A percentile compares a stretch with the other conserved stretches of the same genome.
These are phyloP conservation scores for Eucalyptus cloeziana DNA, from an alignment of 345 rosid genomes.

Conservation along the genomic window DNA sequence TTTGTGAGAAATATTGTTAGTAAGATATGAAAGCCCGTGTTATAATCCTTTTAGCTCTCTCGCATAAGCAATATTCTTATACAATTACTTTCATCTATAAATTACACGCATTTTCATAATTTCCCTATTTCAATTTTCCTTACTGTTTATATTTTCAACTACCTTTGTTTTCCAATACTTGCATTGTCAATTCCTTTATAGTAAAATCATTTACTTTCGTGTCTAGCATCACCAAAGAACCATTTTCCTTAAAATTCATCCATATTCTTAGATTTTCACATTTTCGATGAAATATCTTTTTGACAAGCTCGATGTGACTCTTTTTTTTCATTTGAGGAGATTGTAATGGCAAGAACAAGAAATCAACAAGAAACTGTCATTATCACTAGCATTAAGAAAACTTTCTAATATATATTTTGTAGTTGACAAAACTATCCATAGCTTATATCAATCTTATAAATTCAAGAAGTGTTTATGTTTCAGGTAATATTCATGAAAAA, in stretches of 20 bases:
- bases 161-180: background rate
- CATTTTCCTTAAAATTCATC: background rate
- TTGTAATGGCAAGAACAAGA: background rate
- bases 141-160: background rate
- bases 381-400: background rate
- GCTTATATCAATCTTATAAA: background rate
- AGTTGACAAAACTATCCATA: no score
- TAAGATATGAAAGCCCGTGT: background rate
- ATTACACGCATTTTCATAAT: background rate
- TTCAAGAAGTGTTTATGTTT: background rate
- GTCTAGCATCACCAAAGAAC: background rate
- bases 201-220: background rate
- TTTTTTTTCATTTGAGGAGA: background rate
- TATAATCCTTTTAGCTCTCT: background rate
- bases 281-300: background rate
- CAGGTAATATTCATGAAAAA: background rate
- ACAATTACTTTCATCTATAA: background rate
- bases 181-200: background rate
- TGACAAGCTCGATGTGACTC: background rate
- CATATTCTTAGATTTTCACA: background rate
- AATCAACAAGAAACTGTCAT: background rate
- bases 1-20: background rate
- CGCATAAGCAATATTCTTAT: background rate
- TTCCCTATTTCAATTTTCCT: background rate
- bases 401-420: no score